Base-by-base conservation (phyloP, 495 filamentous ascomycete genomes). In the Tuber calosporum region DNA sequence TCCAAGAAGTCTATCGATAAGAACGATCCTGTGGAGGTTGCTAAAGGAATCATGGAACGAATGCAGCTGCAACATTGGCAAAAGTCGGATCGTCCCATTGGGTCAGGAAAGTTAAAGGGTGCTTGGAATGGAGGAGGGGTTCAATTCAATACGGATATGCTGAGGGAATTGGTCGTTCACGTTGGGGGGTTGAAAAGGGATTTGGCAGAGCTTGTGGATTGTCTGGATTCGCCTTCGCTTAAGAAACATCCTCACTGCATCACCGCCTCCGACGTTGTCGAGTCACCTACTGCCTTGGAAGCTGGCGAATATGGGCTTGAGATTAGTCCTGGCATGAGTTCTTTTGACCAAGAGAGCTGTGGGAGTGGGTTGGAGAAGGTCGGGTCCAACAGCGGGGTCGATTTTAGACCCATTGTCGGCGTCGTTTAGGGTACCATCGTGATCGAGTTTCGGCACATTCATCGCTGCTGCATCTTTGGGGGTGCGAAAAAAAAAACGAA, bases 141-240 rank as follows among this genome's bases (percentile, higher is more conserved):
- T 2, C 79, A 81, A 30, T 81, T 81, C 71, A 79, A 81, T 37
- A 81, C 79, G 13, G 79, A 81, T 68, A 81, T 81, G 79, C 67
- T 81, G 30, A 68, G 74, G 72, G 76, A 81, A 53, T 66, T 81
- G n/a, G 79, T 81, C 26, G 75, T 74, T 40, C 79, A 81, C 40
- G 79, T 80, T 36, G 69, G 43, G 19, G 70, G 74, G 34, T 71
- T 81, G 43, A 81, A 80, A 62, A 70, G 74, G 68, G 73, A 79
- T 30, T 43, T 79, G 17, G 75, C 74, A 19, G 69, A 72, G 11
- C 62, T 79, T n/a, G 71, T 79, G 13, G 75, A 79, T 17, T 66
- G 71, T 36, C 69, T 70, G 41, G 66, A 72, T 39, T 42, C 67
- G 37, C 67, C 67, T 39, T 38, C 11, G n/a, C 67, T 69, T 1